Percentiles rank a stretch among this genome's conserved stretches.
Evolutionary conservation across 1,139 yeast genomes (phyloP).

Genomic region (Pichiaceae sp.): DNA sequence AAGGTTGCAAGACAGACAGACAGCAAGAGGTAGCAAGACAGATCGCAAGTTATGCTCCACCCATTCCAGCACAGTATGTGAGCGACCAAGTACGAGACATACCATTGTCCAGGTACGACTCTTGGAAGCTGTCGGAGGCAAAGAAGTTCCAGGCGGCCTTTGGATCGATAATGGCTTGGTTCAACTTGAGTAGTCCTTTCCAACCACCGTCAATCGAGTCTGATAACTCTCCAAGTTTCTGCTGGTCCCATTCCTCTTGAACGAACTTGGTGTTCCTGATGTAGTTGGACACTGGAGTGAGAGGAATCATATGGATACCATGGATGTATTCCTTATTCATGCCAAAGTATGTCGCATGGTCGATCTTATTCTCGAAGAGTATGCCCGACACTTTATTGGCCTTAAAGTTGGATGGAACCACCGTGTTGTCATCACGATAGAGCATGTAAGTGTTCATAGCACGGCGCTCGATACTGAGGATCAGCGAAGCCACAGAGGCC

Average conservation of each 20-base stretch:
- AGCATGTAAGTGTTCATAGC: slow-evolving; percentile 58
- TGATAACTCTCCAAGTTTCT: slow-evolving; percentile 39
- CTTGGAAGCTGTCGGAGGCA: slow-evolving; percentile 38
- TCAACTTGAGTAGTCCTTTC: slow-evolving; percentile 76
- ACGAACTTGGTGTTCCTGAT: slow-evolving; percentile 66
- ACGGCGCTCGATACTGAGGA: slow-evolving; percentile 49
- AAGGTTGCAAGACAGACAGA: too few relatives aligned
- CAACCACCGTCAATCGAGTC: slow-evolving; percentile 65
- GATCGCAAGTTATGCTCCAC: slow-evolving; percentile 10
- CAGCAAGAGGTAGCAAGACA: too few relatives aligned
- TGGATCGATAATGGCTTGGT: slow-evolving; percentile 74
- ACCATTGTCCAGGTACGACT: slow-evolving; percentile 68
- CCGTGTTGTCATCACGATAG: slow-evolving; percentile 40
- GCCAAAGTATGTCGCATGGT: slow-evolving; percentile 89
- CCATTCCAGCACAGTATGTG: slow-evolving; percentile 58
- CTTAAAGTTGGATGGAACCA: slow-evolving; percentile 47
- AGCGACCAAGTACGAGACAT: slow-evolving; percentile 87
- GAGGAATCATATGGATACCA: slow-evolving; percentile 91
- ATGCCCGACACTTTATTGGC: slow-evolving; percentile 71
- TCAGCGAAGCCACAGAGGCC: slow-evolving; percentile 50
- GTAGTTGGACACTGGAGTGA: slow-evolving; percentile 76
- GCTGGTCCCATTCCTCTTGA: slow-evolving; percentile 66
- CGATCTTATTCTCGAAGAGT: slow-evolving; percentile 78
- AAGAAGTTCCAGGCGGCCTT: slow-evolving; percentile 60
- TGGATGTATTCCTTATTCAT: slow-evolving; percentile 72